phyloP scores from a whole-genome alignment of 257 asterid species.

The Paulownia fortunei region DNA sequence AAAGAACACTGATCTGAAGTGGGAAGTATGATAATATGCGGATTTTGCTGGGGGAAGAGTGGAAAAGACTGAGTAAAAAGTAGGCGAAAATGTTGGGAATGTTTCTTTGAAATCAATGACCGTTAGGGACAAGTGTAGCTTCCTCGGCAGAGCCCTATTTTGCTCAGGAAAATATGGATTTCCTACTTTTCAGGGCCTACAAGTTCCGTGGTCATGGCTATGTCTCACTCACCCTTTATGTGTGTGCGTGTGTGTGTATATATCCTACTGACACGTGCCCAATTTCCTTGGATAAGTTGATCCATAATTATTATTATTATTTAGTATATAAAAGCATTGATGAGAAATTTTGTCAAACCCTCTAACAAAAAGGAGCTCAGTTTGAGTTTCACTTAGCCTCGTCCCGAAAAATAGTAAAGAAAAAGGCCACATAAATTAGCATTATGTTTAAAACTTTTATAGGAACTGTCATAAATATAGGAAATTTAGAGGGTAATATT shows the following conservation, averaged over 20 bases:
- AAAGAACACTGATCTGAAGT: not conserved
- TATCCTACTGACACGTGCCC: too few relatives aligned
- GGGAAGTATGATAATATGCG: constrained; percentile 35
- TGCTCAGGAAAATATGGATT: constrained; percentile 27
- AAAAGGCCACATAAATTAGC: not conserved
- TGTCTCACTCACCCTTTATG: not conserved
- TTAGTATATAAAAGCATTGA: too few relatives aligned
- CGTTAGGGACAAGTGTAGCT: constrained; percentile 33
- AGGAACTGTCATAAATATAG: not conserved
- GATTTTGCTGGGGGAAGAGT: constrained; percentile 17
- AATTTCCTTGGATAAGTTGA: too few relatives aligned
- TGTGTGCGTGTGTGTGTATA: too few relatives aligned
- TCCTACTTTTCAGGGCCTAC: constrained; percentile 29
- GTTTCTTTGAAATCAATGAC: constrained; percentile 43
- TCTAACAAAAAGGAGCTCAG: too few relatives aligned
- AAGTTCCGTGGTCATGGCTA: constrained; percentile 37
- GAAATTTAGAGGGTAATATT: too few relatives aligned
- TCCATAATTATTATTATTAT: too few relatives aligned
- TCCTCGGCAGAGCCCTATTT: constrained; percentile 31
- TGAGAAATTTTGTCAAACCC: too few relatives aligned
- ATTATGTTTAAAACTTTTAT: not conserved
- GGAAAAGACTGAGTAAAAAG: constrained; percentile 58
- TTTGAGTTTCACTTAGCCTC: too few relatives aligned
- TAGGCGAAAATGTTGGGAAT: constrained; percentile 47
- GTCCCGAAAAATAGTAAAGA: too few relatives aligned